Base-by-base conservation (phyloP, 192 early-diverging fungal species). In the Coemansia sp. region DNA sequence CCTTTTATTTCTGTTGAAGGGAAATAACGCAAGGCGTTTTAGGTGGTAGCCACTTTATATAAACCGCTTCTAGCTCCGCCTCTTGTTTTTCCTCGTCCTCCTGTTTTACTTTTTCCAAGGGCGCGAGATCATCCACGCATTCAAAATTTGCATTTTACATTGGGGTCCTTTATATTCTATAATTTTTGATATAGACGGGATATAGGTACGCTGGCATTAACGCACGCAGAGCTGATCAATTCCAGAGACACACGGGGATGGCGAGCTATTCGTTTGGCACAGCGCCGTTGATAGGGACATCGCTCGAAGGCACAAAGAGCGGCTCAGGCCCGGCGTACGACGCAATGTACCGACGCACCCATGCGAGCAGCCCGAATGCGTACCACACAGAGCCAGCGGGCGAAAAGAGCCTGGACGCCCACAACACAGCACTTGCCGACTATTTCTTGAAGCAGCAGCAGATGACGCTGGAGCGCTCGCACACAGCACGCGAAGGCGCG, bases 381-480 rank as follows among this genome's bases (percentile, higher is more conserved):
- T 38, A 65, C 21, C 63, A 65, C 65, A 67, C 50, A 45, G 26
- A 43, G 10, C 35, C 27, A n/a, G n/a, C 39, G 22, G 58, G n/a
- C 23, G 41, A 25, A 35, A 10, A 45, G 6, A 25, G 22, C 10
- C 56, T 77, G 19, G 65, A 67, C 45, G 29, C 64, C 0, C 41
- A 61, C 21, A 62, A 65, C 41, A 68, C 57, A 10, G 43, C 45
- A 3, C 63, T 80, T 51, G 72, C 77, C 2, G 77, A 80, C 48
- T 80, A 80, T 31, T 65, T 80, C 17, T 66, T 80, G 47, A 80
- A 74, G 56, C 69, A 72, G 53, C 75, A 77, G 55, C 61, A 57
- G 23, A 61, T 74, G 41, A 29, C 50, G 3, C 57, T 64, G 5
- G 58, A 47, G 37, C 56, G 8, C 63, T 38, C 12, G 31, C 41